phyloP scores from a whole-genome alignment of 345 rosid genomes.

The Syzygium aqueum region DNA sequence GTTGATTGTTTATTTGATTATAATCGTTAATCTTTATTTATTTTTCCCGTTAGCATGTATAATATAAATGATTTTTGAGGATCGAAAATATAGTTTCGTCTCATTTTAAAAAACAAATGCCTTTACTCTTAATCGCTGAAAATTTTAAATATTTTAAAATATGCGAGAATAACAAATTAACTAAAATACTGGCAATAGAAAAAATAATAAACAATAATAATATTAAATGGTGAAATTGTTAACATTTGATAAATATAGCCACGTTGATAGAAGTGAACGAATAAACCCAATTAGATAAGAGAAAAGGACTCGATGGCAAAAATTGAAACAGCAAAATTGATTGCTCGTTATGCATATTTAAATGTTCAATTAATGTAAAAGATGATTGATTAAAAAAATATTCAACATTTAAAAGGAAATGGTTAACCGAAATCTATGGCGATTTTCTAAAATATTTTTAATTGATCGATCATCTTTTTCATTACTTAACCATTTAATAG shows the following conservation, averaged over 20 bases:
- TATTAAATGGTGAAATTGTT: neutral
- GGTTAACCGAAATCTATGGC: neutral
- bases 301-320: neutral
- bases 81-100: neutral
- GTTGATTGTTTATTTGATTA: neutral
- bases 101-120: neutral
- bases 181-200: neutral
- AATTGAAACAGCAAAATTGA: neutral
- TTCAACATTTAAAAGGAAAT: neutral
- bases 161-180: neutral
- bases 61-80: accelerated
- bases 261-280: neutral
- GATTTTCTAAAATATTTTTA: neutral
- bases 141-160: neutral
- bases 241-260: neutral
- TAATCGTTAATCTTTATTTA: accelerated
- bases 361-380: neutral
- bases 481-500: neutral
- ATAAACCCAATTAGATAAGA: neutral
- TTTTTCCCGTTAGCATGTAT: neutral
- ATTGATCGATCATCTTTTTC: neutral
- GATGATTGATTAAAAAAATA: neutral
- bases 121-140: neutral
- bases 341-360: neutral
- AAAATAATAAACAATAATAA: neutral